Conservation (phyloP, 2,329 filamentous ascomycete species). For the Nakataea oryzae region DNA sequence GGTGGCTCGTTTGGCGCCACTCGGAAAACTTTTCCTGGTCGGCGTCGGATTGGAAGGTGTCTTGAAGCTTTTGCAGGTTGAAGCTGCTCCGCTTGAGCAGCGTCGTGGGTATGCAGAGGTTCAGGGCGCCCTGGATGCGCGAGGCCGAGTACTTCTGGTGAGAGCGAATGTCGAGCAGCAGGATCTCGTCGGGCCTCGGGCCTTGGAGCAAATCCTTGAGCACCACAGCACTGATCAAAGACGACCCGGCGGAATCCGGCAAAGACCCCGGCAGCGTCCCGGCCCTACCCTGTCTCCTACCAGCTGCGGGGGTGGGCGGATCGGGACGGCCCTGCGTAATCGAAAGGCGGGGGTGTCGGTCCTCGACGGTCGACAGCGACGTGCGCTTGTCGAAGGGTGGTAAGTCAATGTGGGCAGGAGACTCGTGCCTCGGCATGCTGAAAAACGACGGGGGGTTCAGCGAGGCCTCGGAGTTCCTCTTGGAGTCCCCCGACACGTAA, state of each 20-base stretch:
- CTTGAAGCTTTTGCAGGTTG: conserved; percentile 75
- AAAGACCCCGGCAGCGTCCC: conserved; percentile 45
- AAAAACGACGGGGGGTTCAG: conserved; percentile 27
- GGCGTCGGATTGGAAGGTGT: conserved; percentile 67
- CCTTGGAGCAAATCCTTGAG: conserved; percentile 46
- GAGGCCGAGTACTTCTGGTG: conserved; percentile 70
- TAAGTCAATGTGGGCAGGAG: conserved; percentile 30
- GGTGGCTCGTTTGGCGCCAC: conserved; percentile 65
- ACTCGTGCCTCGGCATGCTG: conserved; percentile 34
- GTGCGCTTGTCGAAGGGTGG: conserved; percentile 22
- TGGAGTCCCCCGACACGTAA: conserved; percentile 43
- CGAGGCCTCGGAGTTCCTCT: conserved; percentile 39
- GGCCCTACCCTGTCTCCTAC: conserved; percentile 21
- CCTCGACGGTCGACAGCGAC: conserved; percentile 30
- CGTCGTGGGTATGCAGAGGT: conserved; percentile 90
- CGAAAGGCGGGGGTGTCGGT: conserved; percentile 44
- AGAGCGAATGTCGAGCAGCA: conserved; percentile 80
- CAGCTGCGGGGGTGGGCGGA: conserved; percentile 22
- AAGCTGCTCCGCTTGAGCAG: conserved; percentile 85
- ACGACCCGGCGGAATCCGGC: conserved; percentile 25
- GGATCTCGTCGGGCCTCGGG: conserved; percentile 28
- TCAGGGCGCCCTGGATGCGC: conserved; percentile 71
- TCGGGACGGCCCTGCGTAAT: conserved; percentile 36
- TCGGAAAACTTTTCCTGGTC: conserved; percentile 64
- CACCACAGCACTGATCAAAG: conserved; percentile 41